These are phyloP conservation scores for Neoboletus magnificus DNA, from an alignment of 768 basidiomycete genomes.

Conservation along the genomic window DNA sequence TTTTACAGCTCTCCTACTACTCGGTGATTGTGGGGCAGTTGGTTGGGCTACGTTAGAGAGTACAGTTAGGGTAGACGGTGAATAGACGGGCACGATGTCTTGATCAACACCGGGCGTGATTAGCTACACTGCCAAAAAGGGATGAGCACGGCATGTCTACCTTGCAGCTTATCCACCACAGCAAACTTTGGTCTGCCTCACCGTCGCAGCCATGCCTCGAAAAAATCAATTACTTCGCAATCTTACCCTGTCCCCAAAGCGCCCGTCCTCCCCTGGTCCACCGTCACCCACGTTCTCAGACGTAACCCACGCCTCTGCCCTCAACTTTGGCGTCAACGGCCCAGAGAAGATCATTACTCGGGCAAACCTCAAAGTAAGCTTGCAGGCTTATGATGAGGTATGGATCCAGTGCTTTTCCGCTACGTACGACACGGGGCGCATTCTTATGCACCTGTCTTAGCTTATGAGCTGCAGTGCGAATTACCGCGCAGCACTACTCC, in stretches of 20 bases:
- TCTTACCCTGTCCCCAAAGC: slow-evolving; percentile 46
- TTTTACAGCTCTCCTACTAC: slow-evolving; percentile 2
- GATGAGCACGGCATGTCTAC: slow-evolving; percentile 6
- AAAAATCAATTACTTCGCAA: slow-evolving; percentile 55
- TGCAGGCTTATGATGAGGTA: slow-evolving; percentile 82
- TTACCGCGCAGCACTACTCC: slow-evolving; percentile 78
- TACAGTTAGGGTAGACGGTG: slow-evolving; percentile 8
- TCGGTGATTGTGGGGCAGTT: not conserved
- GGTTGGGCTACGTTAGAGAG: not conserved
- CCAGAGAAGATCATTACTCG: slow-evolving; percentile 82
- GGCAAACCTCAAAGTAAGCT: slow-evolving; percentile 68
- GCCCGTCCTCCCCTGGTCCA: slow-evolving; percentile 51
- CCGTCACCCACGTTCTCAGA: slow-evolving; percentile 87
- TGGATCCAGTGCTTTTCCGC: slow-evolving; percentile 25
- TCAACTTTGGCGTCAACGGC: slow-evolving; percentile 72
- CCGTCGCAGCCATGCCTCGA: slow-evolving; percentile 40
- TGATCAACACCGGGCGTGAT: not conserved
- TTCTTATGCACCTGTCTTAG: slow-evolving; percentile 40
- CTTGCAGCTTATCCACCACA: slow-evolving; percentile 14
- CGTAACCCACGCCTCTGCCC: slow-evolving; percentile 69
- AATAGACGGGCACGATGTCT: not conserved
- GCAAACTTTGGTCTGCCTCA: slow-evolving; percentile 11
- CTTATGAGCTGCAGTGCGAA: slow-evolving; percentile 71
- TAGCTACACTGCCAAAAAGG: slow-evolving; percentile 11
- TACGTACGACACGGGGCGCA: not conserved